Evolutionary conservation across 1,284 basidiomycete genomes (phyloP).

Genomic region (Malassezia furfur): DNA sequence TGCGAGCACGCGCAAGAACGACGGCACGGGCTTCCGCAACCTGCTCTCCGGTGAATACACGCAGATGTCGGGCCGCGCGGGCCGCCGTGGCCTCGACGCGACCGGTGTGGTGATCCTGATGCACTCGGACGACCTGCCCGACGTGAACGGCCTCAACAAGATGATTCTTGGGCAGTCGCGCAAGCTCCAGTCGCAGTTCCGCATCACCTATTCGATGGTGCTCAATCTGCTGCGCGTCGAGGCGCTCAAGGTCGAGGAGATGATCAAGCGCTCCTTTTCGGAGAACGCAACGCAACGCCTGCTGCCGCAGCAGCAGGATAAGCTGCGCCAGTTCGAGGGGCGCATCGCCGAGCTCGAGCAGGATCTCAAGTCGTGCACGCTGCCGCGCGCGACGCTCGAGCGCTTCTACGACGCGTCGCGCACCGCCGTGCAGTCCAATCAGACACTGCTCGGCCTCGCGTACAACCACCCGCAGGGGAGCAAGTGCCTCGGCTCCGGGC

Average conservation of each 20-base stretch:
- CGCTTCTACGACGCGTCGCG: slow-evolving; percentile 67
- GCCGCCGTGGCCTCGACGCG: slow-evolving; percentile 83
- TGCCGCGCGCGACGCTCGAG: slow-evolving; percentile 57
- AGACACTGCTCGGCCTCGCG: slow-evolving; percentile 60
- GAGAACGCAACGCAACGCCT: slow-evolving; percentile 90
- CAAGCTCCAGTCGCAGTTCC: slow-evolving; percentile 91
- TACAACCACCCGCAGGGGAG: slow-evolving; percentile 59
- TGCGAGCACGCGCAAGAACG: slow-evolving; percentile 88
- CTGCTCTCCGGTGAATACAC: slow-evolving; percentile 61
- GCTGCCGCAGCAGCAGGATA: slow-evolving; percentile 82
- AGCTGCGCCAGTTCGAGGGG: slow-evolving; percentile 71
- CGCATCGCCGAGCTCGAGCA: slow-evolving; percentile 56
- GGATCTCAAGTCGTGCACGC: slow-evolving; percentile 17
- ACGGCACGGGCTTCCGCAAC: slow-evolving; percentile 82
- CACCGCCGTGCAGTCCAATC: slow-evolving; percentile 62
- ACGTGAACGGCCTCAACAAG: slow-evolving; percentile 60
- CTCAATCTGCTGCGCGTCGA: slow-evolving; percentile 92
- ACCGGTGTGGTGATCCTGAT: slow-evolving; percentile 91
- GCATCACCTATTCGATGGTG: slow-evolving; percentile 99
- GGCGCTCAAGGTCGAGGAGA: slow-evolving; percentile 91
- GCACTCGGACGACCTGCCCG: slow-evolving; percentile 61
- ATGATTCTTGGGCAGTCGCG: slow-evolving; percentile 91
- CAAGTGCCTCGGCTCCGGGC: slow-evolving; percentile 63
- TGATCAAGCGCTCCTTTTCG: slow-evolving; percentile 98
- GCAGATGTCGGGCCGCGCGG: slow-evolving; percentile 97